Base-by-base conservation (phyloP, 306 rosid genomes). In the Morella rubra region DNA sequence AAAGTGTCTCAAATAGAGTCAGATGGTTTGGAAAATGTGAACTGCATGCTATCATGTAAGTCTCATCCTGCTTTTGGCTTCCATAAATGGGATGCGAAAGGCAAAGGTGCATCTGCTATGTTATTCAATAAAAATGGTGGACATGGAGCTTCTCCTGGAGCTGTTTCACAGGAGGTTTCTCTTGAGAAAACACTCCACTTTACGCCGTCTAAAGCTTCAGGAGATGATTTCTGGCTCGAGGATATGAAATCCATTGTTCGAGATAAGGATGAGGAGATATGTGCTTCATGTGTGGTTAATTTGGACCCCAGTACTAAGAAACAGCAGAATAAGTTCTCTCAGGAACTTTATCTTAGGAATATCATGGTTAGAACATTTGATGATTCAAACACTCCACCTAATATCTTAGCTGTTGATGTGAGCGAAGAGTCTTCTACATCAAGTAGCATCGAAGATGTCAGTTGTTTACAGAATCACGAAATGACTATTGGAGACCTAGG, bases 81-180 rank as follows among this genome's bases (percentile, higher is more conserved):
- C 22, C 79, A 87, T 76, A 84, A 79, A 76, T 86, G 87, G 90
- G 90, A 84, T 55, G 84, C 58, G 78, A 86, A 86, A 84, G 90
- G 90, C 71, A 84, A 86, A 84, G 76, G 62, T 71, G 81, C 81
- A 84, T 76, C 72, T 71, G 79, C 75, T 65, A 20, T 51, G 75
- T 13, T 78, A 76, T 73, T 77, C 59, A 71, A 54, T 37, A 45
- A 37, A 52, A 53, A 19, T 61, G 71, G 71, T 53, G 81, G 76
- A 44, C 54, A 40, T 24, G 50, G 11, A 59, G 51, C 54, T 60
- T 44, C 61, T 56, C 27, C 62, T 45, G 52, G 72, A 16, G 45
- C 47, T 47, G 41, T 71, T 72, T 73, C 76, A 42, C 73, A 8
- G 16, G 77, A 71, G 67, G 41, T 71, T 72, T 73, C 76, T 32